Evolutionary conservation across 208 protist species (phyloP), one percentile per base, ranked within the genome.

Genomic region (Polymyxa betae): DNA sequence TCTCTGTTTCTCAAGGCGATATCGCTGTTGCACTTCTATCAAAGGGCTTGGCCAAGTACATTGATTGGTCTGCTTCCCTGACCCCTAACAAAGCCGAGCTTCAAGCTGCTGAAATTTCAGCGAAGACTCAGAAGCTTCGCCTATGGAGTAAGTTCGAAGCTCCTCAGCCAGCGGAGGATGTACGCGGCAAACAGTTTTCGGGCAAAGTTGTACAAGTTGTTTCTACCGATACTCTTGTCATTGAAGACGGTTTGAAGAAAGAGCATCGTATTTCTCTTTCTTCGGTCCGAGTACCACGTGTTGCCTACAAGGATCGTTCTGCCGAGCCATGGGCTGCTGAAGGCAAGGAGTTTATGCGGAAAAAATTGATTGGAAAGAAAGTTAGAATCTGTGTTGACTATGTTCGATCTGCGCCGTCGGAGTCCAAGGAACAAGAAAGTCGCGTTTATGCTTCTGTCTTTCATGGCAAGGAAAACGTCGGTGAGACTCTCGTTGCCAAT

Each of bases 131-230:
- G 72, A 82, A 82, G 35, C 72, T 82, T 5, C 72, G 72, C 40
- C 72, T 82, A 20, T 82, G 72, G 72, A 82, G 35, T 5, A 82
- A 82, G n/a, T 82, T 82, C n/a, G 40, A 35, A 20, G 5, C 72
- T 12, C n/a, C 72, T 20, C 16, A 82, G n/a, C 72, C 72, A 5
- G n/a, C 35, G 16, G 72, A 40, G 35, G 72, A 82, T 43, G n/a
- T 35, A 20, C 72, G 72, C n/a, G 72, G 72, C 72, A 82, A 82
- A 35, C 35, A 82, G n/a, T 82, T 40, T 82, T 38, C 5, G 5
- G 72, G 72, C 5, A 82, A 82, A 82, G 72, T 82, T 43, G n/a
- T 82, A 20, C 72, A 82, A n/a, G 72, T 82, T 43, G 72, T 82
- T 43, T 45, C n/a, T 82, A n/a, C n/a, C 72, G 72, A 82, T 82